Evolutionary conservation across 2,329 filamentous ascomycete species (phyloP).

Genomic region (Claviceps sp.): DNA sequence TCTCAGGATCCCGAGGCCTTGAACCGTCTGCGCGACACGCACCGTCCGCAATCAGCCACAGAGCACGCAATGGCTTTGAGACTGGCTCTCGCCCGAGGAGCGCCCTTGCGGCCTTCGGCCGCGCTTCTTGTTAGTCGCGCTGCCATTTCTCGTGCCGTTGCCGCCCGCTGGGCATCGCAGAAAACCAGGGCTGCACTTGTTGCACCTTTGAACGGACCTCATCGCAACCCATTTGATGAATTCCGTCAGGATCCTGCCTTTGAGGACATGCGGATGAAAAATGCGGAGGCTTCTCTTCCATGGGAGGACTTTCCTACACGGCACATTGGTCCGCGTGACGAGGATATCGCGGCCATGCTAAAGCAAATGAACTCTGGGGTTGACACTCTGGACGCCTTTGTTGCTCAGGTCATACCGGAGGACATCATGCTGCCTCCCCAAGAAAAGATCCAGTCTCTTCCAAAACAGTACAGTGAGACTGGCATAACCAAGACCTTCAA

Average conservation of each 20-base stretch:
- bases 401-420: slow-evolving; percentile 68
- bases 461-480: slow-evolving; percentile 36
- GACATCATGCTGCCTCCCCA: slow-evolving; percentile 45
- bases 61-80: slow-evolving; percentile 14
- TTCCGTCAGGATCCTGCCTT: slow-evolving; percentile 12
- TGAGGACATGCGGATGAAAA: slow-evolving; percentile 11
- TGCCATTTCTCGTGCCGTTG: not conserved
- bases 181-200: too few relatives aligned
- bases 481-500: slow-evolving; percentile 16
- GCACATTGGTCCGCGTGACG: slow-evolving; percentile 72
- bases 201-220: too few relatives aligned
- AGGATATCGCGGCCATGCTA: slow-evolving; percentile 65
- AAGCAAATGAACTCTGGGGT: slow-evolving; percentile 62
- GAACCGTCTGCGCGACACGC: not conserved
- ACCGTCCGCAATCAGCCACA: not conserved
- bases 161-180: not conserved
- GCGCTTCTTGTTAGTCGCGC: slow-evolving; percentile 5
- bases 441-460: slow-evolving; percentile 23
- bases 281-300: slow-evolving; percentile 10
- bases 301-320: slow-evolving; percentile 51
- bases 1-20: not conserved
- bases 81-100: slow-evolving; percentile 13
- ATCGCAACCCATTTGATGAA: slow-evolving; percentile 1
- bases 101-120: slow-evolving; percentile 10
- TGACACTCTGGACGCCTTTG: slow-evolving; percentile 64